Evolutionary conservation across 306 rosid genomes (phyloP), one percentile per base, ranked within the genome.

Genomic region (Pyrus bretschneideri): DNA sequence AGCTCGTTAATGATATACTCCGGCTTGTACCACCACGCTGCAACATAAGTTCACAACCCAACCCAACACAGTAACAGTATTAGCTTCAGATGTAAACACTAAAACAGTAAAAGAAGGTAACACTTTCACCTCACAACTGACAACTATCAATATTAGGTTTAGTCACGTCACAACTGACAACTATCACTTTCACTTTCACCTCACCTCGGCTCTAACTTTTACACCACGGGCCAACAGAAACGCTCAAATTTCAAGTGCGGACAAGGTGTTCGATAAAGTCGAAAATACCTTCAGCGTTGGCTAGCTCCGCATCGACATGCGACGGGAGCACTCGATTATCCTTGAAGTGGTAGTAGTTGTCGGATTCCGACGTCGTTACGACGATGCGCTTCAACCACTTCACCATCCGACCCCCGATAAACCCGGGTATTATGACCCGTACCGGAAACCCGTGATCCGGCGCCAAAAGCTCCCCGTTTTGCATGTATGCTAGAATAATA

Each of bases 11-110:
- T 94, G 1, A 91, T 85, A 54, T 85, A 75, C 70, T 94, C 98
- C 3, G 93, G 91, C 81, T 89, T 94, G 80, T 90, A 94, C 98
- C 98, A 94, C 98, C 97, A 94, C 3, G 86, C 98, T 93, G 83
- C 90, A 80, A 38, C 35, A 5, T 2, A 27, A 62, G 3, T 9
- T 11, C 9, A 29, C 2, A 51, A 75, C 17, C 29, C 42, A 18
- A 25, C 12, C 29, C 42, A 18, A 25, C 12, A 33, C 9, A 17
- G n/a, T 17, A 42, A 22, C 33, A 1, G 15, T 2, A 31, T 31
- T 3, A 35, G 22, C 68, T 27, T 13, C 55, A 5, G 55, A 49
- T 17, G 17, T 13, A 49, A 15, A 49, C 1, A 27, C 22, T 14
- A 6, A 49, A 14, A 46, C 7, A 27, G 29, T 14, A 13, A 4